Evolutionary conservation across 768 basidiomycete genomes (phyloP).

Genomic region (Mycena alexandri): DNA sequence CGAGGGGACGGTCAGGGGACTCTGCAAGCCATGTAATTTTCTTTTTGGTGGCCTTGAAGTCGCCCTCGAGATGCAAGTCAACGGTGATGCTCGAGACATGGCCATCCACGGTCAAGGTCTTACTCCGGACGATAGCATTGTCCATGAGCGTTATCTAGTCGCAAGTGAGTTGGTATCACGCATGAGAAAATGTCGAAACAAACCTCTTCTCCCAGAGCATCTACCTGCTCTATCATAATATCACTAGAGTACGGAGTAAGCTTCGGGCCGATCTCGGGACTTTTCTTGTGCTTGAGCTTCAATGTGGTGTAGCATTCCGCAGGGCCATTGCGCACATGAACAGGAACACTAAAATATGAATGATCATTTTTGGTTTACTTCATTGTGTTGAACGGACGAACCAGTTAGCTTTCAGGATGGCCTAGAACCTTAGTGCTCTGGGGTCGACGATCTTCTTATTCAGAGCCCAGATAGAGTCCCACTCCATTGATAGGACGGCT

Average conservation of each 20-base stretch:
- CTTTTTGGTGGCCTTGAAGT: slow-evolving; percentile 99
- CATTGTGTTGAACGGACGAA: slow-evolving; percentile 48
- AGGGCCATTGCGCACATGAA: slow-evolving; percentile 81
- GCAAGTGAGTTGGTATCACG: no score
- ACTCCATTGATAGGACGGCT: slow-evolving; percentile 92
- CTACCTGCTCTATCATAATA: slow-evolving; percentile 92
- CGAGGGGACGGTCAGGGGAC: slow-evolving; percentile 68
- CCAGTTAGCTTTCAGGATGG: slow-evolving; percentile 81
- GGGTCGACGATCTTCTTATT: slow-evolving; percentile 99
- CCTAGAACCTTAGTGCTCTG: slow-evolving; percentile 92
- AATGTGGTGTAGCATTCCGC: slow-evolving; percentile 67
- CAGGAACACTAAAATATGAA: slow-evolving; percentile 74
- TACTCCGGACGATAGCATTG: slow-evolving; percentile 91
- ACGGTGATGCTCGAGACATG: slow-evolving; percentile 78
- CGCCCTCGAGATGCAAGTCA: slow-evolving; percentile 92
- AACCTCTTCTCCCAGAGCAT: slow-evolving; percentile 96
- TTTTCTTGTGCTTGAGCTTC: slow-evolving; percentile 94
- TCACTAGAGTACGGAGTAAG: slow-evolving; percentile 84
- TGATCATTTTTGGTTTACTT: not conserved
- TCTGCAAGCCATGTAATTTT: slow-evolving; percentile 97
- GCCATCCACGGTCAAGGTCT: slow-evolving; percentile 65
- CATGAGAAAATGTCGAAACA: no score
- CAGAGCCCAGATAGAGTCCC: slow-evolving; percentile 96
- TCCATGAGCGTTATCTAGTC: slow-evolving; percentile 99
- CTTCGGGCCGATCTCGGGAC: slow-evolving; percentile 92